Percentiles rank a stretch among this genome's conserved stretches.
phyloP scores from a whole-genome alignment of 768 basidiomycete species.

The Lentinula guzmanii region DNA sequence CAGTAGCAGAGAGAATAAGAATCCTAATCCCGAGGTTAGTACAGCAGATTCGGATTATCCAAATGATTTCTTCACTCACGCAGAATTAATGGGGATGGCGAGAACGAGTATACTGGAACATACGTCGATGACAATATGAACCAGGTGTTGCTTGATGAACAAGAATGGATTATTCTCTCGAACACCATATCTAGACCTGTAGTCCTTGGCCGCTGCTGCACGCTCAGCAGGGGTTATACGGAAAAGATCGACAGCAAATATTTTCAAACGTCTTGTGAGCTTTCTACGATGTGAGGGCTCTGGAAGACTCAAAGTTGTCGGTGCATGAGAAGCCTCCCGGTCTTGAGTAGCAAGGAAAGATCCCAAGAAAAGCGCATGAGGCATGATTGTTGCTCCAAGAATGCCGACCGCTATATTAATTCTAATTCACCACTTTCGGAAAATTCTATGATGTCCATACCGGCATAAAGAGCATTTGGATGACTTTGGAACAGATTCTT shows the following conservation, averaged over 20 bases:
- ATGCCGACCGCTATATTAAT: conserved; percentile 46
- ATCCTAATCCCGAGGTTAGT: conserved; percentile 37
- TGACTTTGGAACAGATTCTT: conserved; percentile 41
- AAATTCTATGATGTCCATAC: conserved; percentile 19
- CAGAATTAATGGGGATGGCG: conserved; percentile 72
- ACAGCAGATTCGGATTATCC: background rate
- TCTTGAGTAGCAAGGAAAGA: conserved; percentile 57
- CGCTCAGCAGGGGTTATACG: conserved; percentile 25
- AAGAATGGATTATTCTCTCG: conserved; percentile 38
- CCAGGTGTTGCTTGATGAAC: conserved; percentile 49
- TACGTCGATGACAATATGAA: conserved; percentile 53
- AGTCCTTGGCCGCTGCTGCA: conserved; percentile 22
- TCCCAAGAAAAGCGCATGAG: conserved; percentile 54
- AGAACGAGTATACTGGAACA: conserved; percentile 55
- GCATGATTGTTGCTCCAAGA: conserved; percentile 74
- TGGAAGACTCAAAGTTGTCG: conserved; percentile 8
- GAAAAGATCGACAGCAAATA: conserved; percentile 18
- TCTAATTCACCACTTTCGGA: background rate
- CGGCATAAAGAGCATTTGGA: conserved; percentile 44
- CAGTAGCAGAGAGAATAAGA: conserved; percentile 65
- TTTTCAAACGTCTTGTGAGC: conserved; percentile 8
- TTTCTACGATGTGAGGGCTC: conserved; percentile 8
- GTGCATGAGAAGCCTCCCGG: conserved; percentile 26
- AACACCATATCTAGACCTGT: conserved; percentile 35
- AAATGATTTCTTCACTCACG: conserved; percentile 28